phyloP scores from a whole-genome alignment of 345 rosid genomes.

The Syzygium aqueum region DNA sequence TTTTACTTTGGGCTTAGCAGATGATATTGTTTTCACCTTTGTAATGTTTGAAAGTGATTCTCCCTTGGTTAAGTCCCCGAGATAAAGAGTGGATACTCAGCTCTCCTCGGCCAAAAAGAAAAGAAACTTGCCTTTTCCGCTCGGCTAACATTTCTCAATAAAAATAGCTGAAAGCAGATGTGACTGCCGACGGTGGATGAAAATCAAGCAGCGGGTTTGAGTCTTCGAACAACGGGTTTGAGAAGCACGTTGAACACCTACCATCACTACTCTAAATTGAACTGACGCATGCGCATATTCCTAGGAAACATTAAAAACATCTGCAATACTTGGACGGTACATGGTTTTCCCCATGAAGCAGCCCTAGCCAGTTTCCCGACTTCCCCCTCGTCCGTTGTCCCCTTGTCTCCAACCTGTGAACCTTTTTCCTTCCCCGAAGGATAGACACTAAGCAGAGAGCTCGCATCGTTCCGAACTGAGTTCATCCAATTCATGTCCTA shows the following conservation, averaged over 20 bases:
- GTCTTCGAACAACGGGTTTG: background rate
- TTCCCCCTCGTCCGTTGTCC: background rate
- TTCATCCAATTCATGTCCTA: background rate
- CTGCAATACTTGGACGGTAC: background rate
- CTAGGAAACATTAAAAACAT: fast-evolving
- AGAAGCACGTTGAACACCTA: background rate
- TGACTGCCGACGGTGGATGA: background rate
- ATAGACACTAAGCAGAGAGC: background rate
- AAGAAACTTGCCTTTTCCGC: background rate
- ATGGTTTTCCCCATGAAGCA: background rate
- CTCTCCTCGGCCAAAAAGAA: background rate
- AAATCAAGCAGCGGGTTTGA: background rate
- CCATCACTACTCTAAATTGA: background rate
- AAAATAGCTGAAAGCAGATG: background rate
- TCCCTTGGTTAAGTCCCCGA: background rate
- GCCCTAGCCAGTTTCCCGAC: background rate
- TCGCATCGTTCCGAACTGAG: background rate
- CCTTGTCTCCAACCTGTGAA: background rate
- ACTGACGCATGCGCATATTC: background rate
- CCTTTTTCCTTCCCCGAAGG: background rate
- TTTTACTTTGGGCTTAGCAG: background rate
- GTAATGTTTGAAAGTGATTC: background rate
- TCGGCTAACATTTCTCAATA: background rate
- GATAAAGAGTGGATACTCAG: background rate
- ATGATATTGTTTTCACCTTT: background rate